Conservation (phyloP, 2,329 filamentous ascomycete species). For the Penicillium digitatum region DNA sequence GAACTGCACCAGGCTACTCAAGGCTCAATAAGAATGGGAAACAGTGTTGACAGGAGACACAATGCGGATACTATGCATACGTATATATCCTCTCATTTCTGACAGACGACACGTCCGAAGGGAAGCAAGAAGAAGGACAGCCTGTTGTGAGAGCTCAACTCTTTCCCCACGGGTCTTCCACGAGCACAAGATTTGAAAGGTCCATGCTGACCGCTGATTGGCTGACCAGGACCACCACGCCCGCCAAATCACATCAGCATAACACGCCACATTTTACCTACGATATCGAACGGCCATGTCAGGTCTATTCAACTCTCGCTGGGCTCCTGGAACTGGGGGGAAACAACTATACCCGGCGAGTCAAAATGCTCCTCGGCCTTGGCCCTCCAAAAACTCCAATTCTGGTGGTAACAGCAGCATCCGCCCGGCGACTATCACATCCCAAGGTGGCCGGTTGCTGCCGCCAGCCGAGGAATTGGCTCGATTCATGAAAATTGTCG, state of each 20-base stretch:
- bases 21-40: not conserved
- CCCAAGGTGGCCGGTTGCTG: constrained; percentile 6
- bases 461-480: constrained; percentile 47
- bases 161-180: not conserved
- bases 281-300: constrained; percentile 4
- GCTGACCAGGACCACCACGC: not conserved
- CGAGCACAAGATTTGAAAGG: not conserved
- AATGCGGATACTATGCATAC: not conserved
- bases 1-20: not conserved
- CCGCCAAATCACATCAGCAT: not conserved
- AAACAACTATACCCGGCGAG: not conserved
- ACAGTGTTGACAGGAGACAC: not conserved
- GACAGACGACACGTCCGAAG: not conserved
- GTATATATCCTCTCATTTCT: not conserved
- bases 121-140: not conserved
- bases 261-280: not conserved
- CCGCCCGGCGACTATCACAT: not conserved
- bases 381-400: constrained; percentile 6
- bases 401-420: not conserved
- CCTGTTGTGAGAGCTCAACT: not conserved
- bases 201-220: not conserved
- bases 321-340: constrained; percentile 18
- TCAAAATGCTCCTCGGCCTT: not conserved
- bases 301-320: constrained; percentile 25
- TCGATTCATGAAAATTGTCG: constrained; percentile 59